Percentiles rank a stretch among this genome's conserved stretches.
phyloP scores from a whole-genome alignment of 345 rosid species.

The Cardamine resedifolia region DNA sequence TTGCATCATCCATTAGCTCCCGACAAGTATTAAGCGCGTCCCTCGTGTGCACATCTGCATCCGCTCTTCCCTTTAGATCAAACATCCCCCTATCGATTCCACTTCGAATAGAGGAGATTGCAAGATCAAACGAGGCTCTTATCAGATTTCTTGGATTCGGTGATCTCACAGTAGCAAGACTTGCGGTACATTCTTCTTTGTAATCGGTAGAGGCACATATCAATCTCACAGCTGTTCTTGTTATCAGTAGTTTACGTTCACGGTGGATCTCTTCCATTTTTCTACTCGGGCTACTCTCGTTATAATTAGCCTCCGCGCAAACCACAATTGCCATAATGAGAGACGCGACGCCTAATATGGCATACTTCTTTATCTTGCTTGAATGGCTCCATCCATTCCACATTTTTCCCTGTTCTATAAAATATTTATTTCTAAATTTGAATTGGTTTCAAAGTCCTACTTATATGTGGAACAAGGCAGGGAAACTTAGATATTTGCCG shows the following conservation, averaged over 20 bases:
- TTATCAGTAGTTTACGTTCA: constrained; percentile 22
- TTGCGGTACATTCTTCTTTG: constrained; percentile 46
- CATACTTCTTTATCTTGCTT: constrained; percentile 22
- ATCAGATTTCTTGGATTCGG: constrained; percentile 60
- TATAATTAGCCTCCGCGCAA: neutral
- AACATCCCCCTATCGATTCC: constrained; percentile 45
- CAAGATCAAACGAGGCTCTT: constrained; percentile 47
- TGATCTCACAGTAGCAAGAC: constrained; percentile 42
- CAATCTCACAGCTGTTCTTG: constrained; percentile 38
- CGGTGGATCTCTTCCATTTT: constrained; percentile 17
- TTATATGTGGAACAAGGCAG: constrained; percentile 28
- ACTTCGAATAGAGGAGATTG: constrained; percentile 40
- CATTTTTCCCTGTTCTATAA: neutral
- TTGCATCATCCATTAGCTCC: constrained; percentile 52
- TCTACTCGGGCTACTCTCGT: neutral
- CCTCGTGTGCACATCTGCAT: constrained; percentile 56
- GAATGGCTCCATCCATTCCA: constrained; percentile 17
- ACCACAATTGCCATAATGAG: constrained; percentile 17
- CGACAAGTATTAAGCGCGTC: constrained; percentile 58
- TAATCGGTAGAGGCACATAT: constrained; percentile 74
- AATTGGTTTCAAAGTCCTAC: constrained; percentile 9
- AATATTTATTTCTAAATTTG: constrained; percentile 2
- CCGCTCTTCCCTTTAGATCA: constrained; percentile 41
- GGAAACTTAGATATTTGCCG: constrained; percentile 27
- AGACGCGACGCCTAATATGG: neutral